Evolutionary conservation across 1,284 basidiomycete genomes (phyloP), one percentile per base, ranked within the genome.

Genomic region (Veloboletus limbatus): DNA sequence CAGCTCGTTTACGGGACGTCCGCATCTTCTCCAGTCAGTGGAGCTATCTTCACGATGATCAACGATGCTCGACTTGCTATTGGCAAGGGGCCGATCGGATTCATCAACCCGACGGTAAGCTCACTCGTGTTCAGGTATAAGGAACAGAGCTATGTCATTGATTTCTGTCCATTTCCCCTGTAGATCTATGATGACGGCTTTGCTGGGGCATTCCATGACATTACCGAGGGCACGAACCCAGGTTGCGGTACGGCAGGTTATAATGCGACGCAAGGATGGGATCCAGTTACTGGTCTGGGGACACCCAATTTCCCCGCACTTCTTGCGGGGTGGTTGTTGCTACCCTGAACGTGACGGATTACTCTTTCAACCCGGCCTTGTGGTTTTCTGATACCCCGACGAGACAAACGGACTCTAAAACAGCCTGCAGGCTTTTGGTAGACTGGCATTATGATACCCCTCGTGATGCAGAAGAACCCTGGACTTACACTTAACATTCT

Each of bases 31-130:
- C 76, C 75, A 0, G 67, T 70, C 6, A 55, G 69, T 10, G 68
- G 65, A 4, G 62, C 68, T 3, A 66, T 77, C 44, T 57, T 78
- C 14, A 68, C 73, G 0, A 58, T 76, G 53, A 60, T 77, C 40
- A 78, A 77, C 55, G 76, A 77, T 50, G 69, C 69, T 10, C 65
- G 70, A 21, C 48, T 73, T 13, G 58, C 63, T 1, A 36, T 48
- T 6, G 70, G 70, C 8, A 74, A 72, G 8, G 55, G 14, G 6
- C 27, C 72, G 8, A 63, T 74, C 40, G 63, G 66, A n/a, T 69
- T 69, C 51, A 65, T 71, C 27, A 70, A 69, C 45, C 58, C 69
- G n/a, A 54, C 43, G 16, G 62, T 62, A 43, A 8, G 13, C 27
- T 28, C 27, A 11, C n/a, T 6, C 14, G 13, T 6, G 27, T 7